These are phyloP conservation scores for Blastobotrys petasosporus DNA, from an alignment of 1,139 yeast species.

Conservation along the genomic window DNA sequence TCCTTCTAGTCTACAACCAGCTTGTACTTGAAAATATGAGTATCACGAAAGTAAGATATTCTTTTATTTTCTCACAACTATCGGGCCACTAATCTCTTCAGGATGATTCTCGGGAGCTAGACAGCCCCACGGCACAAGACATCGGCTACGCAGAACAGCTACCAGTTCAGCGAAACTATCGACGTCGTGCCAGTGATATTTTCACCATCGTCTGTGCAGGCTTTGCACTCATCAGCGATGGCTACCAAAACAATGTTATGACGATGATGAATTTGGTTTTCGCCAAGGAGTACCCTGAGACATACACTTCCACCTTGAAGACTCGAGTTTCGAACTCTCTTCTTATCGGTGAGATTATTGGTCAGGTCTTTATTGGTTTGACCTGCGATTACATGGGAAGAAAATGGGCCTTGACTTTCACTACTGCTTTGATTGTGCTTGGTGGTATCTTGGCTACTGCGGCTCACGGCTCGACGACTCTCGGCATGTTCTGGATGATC, in stretches of 20 bases:
- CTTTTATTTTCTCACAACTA: too few relatives aligned
- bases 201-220: conserved; percentile 50
- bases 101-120: too few relatives aligned
- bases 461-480: conserved; percentile 49
- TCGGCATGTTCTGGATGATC: conserved; percentile 71
- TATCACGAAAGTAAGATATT: too few relatives aligned
- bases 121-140: too few relatives aligned
- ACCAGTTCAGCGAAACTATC: background rate
- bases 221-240: conserved; percentile 56
- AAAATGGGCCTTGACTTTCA: conserved; percentile 50
- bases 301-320: conserved; percentile 41
- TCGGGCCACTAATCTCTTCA: too few relatives aligned
- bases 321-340: conserved; percentile 56
- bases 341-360: conserved; percentile 53
- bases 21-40: too few relatives aligned
- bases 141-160: background rate
- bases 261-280: conserved; percentile 52
- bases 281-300: conserved; percentile 41
- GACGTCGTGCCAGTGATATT: conserved; percentile 24
- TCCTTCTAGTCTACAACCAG: too few relatives aligned
- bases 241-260: conserved; percentile 58
- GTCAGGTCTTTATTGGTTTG: conserved; percentile 50
- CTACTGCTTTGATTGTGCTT: conserved; percentile 48
- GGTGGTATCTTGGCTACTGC: conserved; percentile 56
- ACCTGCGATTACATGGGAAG: conserved; percentile 54